These are phyloP conservation scores for Pinus taeda DNA, from an alignment of 75 land plant genomes.

Conservation along the genomic window DNA sequence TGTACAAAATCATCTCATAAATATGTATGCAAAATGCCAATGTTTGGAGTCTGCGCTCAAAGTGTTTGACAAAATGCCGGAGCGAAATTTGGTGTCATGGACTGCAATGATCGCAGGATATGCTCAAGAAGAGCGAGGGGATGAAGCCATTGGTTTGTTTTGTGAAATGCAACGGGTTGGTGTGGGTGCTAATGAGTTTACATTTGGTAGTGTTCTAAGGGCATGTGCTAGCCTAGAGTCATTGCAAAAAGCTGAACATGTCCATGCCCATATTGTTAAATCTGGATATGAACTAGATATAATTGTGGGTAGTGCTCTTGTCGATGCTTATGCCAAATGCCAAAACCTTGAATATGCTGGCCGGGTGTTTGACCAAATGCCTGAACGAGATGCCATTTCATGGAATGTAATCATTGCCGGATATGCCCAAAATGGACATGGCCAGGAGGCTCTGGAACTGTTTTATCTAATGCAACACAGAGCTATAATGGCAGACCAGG, in stretches of 20 bases:
- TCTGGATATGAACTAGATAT: slow-evolving; percentile 28
- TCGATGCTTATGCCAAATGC: slow-evolving; percentile 56
- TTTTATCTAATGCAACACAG: slow-evolving; percentile 27
- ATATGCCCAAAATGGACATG: slow-evolving; percentile 21
- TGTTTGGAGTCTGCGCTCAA: slow-evolving; percentile 8
- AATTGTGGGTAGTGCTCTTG: slow-evolving; percentile 44
- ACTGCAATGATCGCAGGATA: slow-evolving; percentile 21
- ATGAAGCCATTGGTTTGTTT: slow-evolving; percentile 15
- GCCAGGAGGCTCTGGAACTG: slow-evolving; percentile 26
- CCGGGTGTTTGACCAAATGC: slow-evolving; percentile 37
- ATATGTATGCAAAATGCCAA: slow-evolving; percentile 11
- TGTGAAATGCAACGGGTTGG: slow-evolving; percentile 18
- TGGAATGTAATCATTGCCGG: slow-evolving; percentile 48
- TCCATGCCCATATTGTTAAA: slow-evolving; percentile 34
- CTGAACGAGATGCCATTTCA: slow-evolving; percentile 39
- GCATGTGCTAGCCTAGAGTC: slow-evolving; percentile 40
- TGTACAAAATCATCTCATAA: slow-evolving; percentile 15
- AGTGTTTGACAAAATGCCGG: slow-evolving; percentile 10
- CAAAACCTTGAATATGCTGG: slow-evolving; percentile 25
- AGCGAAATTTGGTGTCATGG: slow-evolving; percentile 11
- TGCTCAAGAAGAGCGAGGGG: slow-evolving; percentile 13
- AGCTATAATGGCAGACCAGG: slow-evolving; percentile 12
- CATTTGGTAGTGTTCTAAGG: slow-evolving; percentile 41
- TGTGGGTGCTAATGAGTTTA: slow-evolving; percentile 22
- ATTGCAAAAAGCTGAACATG: slow-evolving; percentile 19